Evolutionary conservation across 2,329 filamentous ascomycete species (phyloP).

Genomic region (Orbilia oligospora): DNA sequence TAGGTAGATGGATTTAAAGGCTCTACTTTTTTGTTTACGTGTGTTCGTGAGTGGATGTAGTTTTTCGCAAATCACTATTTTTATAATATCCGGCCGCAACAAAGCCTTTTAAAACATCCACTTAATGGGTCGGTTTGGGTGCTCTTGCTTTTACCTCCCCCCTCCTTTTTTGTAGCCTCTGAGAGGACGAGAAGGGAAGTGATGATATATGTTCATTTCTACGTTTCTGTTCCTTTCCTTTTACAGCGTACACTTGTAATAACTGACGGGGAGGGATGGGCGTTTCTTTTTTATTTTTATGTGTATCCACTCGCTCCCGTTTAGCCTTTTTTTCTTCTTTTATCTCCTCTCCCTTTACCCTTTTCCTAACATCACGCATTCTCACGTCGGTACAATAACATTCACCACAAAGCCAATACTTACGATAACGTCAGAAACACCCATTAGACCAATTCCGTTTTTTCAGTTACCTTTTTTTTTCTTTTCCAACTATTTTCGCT

Average conservation of each 20-base stretch:
- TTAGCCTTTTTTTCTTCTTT: neutral
- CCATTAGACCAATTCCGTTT: slow-evolving; percentile 22
- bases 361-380: neutral
- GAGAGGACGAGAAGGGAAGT: slow-evolving; percentile 12
- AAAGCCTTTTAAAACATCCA: slow-evolving; percentile 6
- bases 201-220: slow-evolving; percentile 28
- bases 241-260: slow-evolving; percentile 47
- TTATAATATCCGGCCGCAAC: slow-evolving; percentile 3
- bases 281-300: slow-evolving; percentile 10
- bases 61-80: slow-evolving; percentile 1
- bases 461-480: neutral
- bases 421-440: slow-evolving; percentile 17
- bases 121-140: slow-evolving; percentile 10
- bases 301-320: slow-evolving; percentile 32
- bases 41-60: neutral
- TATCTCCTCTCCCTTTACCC: neutral
- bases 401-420: neutral
- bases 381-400: slow-evolving; percentile 23
- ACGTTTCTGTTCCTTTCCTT: neutral
- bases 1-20: slow-evolving; percentile 69
- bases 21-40: neutral
- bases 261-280: slow-evolving; percentile 19
- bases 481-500: slow-evolving; percentile 4
- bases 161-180: slow-evolving; percentile 3
- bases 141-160: neutral